Evolutionary conservation across 2,329 filamentous ascomycete species (phyloP), one percentile per base, ranked within the genome.

Genomic region (Neoscytalidium dimidiatum): DNA sequence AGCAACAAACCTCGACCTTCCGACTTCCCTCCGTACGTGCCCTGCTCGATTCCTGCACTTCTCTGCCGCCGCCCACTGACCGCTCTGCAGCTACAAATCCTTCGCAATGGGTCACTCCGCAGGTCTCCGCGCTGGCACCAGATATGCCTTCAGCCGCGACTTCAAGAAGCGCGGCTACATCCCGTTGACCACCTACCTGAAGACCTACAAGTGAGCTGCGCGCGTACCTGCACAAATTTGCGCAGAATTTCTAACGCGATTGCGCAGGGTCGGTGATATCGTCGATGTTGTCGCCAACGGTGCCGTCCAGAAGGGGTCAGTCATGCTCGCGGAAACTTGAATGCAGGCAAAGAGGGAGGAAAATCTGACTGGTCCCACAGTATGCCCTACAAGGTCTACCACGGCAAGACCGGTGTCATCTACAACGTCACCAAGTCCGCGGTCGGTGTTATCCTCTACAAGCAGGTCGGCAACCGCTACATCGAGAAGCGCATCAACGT

Each of bases 401-500:
- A 98, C 88, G 95, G 94, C 80, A 98, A 98, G 92, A 78, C 77
- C 62, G 93, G 93, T 80, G 92, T 97, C 77, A 85, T 97, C 84
- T 97, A 96, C 92, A 99, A 99, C 88, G 95, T 99, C 78, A 95
- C 94, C 85, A 97, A 97, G 90, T 91, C 88, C 77, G 92, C 95
- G 72, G 93, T 99, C 81, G 95, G 95, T 78, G 91, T 99, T 83
- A 97, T 99, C 85, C 92, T 99, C 85, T 94, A 96, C 91, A 97
- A 97, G 90, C 92, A 96, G 84, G 95, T 99, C 82, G 93, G 94
- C 85, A 95, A 98, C 90, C 92, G 94, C 79, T 99, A 97, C 90
- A 88, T 99, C 82, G 95, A 99, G 92, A 99, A 99, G 93, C 94
- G 95, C 83, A 90, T 99, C 87, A 98, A 97, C 90, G 87, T 99